Percentiles rank a stretch among this genome's conserved stretches.
These are phyloP conservation scores for Apiospora aurea DNA, from an alignment of 2,329 filamentous ascomycete genomes.

Conservation along the genomic window DNA sequence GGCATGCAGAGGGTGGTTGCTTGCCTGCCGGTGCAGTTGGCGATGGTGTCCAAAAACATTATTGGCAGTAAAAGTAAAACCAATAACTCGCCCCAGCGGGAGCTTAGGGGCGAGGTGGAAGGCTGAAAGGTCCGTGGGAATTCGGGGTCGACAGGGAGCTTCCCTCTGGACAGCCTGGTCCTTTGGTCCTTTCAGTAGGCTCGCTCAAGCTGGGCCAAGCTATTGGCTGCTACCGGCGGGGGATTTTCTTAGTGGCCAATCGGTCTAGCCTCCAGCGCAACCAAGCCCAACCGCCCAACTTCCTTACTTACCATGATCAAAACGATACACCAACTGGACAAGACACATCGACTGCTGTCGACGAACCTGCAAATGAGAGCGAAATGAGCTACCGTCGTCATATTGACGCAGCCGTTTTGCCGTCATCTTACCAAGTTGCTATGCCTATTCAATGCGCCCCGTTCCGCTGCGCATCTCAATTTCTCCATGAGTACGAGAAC, in stretches of 20 bases:
- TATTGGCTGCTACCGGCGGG: slow-evolving; percentile 2
- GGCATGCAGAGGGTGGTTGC: not conserved
- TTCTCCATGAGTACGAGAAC: not conserved
- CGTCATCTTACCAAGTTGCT: not conserved
- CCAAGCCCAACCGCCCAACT: not conserved
- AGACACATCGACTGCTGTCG: not conserved
- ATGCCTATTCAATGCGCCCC: not conserved
- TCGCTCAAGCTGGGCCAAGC: not conserved
- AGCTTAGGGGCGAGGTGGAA: not conserved
- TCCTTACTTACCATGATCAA: too few relatives aligned
- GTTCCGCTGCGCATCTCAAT: not conserved
- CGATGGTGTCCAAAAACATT: slow-evolving; percentile 5
- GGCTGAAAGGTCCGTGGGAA: slow-evolving; percentile 9
- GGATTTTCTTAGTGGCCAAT: slow-evolving; percentile 2
- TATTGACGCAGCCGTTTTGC: not conserved
- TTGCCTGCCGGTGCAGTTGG: slow-evolving; percentile 4
- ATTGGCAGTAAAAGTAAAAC: not conserved
- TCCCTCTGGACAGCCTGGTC: not conserved
- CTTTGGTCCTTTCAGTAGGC: not conserved
- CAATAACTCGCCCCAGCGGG: not conserved
- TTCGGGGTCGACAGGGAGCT: not conserved
- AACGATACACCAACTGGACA: too few relatives aligned
- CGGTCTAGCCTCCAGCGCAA: not conserved
- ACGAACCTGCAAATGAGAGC: not conserved
- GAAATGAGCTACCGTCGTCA: not conserved